These are phyloP conservation scores for Penicillium sp. DNA, from an alignment of 2,329 filamentous ascomycete species.

Conservation along the genomic window DNA sequence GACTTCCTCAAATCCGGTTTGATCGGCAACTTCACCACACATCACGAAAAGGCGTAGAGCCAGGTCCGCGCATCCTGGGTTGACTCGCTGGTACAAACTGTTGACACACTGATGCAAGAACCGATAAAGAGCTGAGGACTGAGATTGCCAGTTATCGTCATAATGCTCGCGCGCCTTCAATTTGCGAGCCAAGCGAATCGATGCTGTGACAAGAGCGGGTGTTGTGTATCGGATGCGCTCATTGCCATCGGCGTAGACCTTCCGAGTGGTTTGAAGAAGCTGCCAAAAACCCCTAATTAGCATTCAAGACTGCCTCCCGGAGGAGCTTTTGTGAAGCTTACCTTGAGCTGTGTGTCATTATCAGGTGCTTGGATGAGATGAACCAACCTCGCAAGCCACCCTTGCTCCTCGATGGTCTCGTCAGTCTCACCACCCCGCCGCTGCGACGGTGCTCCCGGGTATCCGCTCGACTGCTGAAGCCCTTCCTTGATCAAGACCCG, in stretches of 20 bases:
- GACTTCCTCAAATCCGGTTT: conserved; percentile 88
- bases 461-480: conserved; percentile 73
- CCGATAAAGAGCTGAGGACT: conserved; percentile 80
- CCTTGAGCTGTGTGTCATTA: conserved; percentile 89
- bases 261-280: conserved; percentile 79
- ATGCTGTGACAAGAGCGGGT: conserved; percentile 81
- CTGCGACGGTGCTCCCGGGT: conserved; percentile 69
- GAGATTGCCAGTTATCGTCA: conserved; percentile 65
- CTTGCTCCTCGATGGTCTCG: conserved; percentile 96
- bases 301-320: neutral
- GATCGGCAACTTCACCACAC: conserved; percentile 87
- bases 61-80: conserved; percentile 75
- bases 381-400: conserved; percentile 87
- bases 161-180: conserved; percentile 90
- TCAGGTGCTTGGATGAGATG: conserved; percentile 77
- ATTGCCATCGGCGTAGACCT: conserved; percentile 84
- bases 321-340: conserved; percentile 18
- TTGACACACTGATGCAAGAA: conserved; percentile 89
- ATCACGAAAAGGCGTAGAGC: conserved; percentile 83
- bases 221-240: conserved; percentile 95
- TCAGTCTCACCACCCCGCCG: conserved; percentile 80
- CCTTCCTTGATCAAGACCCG: conserved; percentile 93
- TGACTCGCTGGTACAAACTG: conserved; percentile 80
- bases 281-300: conserved; percentile 23
- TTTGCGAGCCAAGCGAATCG: conserved; percentile 79